Conservation (phyloP, 495 filamentous ascomycete species). For the Thozetella sp. region DNA sequence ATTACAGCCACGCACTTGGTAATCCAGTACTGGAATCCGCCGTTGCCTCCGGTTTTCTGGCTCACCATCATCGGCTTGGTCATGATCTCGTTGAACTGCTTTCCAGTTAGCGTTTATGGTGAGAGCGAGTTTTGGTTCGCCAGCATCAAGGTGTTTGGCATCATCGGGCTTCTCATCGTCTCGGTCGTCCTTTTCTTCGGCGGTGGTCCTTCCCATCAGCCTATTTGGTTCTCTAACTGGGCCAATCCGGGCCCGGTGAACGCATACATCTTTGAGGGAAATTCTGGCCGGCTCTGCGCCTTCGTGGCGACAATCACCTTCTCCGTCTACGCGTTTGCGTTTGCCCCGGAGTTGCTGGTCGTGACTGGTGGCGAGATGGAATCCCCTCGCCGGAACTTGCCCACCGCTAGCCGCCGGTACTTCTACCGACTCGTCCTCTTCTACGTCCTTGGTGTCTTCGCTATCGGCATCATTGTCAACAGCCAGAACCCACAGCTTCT, state of each 20-base stretch:
- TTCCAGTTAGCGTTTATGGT: slow-evolving; percentile 45
- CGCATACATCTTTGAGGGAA: background rate
- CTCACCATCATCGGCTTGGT: slow-evolving; percentile 43
- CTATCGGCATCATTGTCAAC: background rate
- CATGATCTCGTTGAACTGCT: slow-evolving; percentile 29
- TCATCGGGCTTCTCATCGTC: slow-evolving; percentile 62
- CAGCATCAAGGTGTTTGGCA: slow-evolving; percentile 61
- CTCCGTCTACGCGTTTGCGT: background rate
- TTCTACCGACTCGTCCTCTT: background rate
- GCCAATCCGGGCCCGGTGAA: background rate
- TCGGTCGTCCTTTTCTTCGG: slow-evolving; percentile 65
- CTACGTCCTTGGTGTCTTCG: background rate
- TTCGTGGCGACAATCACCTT: background rate
- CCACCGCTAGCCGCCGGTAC: background rate
- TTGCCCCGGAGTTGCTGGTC: too few relatives aligned
- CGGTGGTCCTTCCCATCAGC: slow-evolving; percentile 38
- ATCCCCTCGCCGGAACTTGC: background rate
- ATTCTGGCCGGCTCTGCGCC: background rate
- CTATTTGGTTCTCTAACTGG: background rate
- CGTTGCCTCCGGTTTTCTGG: slow-evolving; percentile 52
- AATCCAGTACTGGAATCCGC: slow-evolving; percentile 46
- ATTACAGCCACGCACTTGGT: slow-evolving; percentile 38
- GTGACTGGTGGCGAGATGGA: background rate
- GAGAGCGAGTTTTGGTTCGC: slow-evolving; percentile 60
- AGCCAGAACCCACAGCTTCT: background rate